Evolutionary conservation across 2,329 filamentous ascomycete species (phyloP).

Genomic region (Verticillium isaacii): DNA sequence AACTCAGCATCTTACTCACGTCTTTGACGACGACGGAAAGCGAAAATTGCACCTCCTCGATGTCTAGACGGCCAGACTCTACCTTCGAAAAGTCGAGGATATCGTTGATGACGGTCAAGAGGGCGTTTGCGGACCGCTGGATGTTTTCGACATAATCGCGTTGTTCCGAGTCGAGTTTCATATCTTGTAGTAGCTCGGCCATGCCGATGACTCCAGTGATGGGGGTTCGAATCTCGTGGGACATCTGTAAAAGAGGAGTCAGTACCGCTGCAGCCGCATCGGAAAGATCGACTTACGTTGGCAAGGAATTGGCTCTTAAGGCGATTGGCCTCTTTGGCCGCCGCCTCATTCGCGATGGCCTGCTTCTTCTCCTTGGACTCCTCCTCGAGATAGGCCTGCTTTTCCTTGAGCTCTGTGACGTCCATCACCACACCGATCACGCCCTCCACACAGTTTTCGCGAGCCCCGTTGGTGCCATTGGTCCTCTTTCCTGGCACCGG

Average conservation of each 20-base stretch:
- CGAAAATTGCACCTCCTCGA: conserved; percentile 78
- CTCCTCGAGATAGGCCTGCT: conserved; percentile 57
- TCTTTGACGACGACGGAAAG: conserved; percentile 70
- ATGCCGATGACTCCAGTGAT: conserved; percentile 79
- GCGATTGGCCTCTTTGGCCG: conserved; percentile 74
- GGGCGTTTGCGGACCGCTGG: conserved; percentile 71
- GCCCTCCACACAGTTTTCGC: conserved; percentile 56
- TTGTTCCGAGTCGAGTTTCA: conserved; percentile 64
- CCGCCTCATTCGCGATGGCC: conserved; percentile 68
- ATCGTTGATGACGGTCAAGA: conserved; percentile 86
- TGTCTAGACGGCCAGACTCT: conserved; percentile 70
- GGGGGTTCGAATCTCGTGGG: conserved; percentile 73
- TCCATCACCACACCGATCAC: conserved; percentile 79
- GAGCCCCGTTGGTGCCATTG: conserved; percentile 36
- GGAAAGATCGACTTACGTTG: conserved; percentile 36
- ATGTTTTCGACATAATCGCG: conserved; percentile 74
- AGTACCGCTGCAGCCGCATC: conserved; percentile 9
- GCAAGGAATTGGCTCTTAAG: conserved; percentile 77
- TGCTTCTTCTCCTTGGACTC: conserved; percentile 66
- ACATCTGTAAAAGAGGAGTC: conserved; percentile 46
- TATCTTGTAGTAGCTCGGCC: conserved; percentile 69
- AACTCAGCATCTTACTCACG: conserved; percentile 82
- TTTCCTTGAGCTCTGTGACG: conserved; percentile 65
- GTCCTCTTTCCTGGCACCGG: conserved; percentile 56
- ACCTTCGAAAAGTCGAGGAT: conserved; percentile 88